Evolutionary conservation across 2,329 filamentous ascomycete species (phyloP).

Genomic region (Hypoxylon sp.): DNA sequence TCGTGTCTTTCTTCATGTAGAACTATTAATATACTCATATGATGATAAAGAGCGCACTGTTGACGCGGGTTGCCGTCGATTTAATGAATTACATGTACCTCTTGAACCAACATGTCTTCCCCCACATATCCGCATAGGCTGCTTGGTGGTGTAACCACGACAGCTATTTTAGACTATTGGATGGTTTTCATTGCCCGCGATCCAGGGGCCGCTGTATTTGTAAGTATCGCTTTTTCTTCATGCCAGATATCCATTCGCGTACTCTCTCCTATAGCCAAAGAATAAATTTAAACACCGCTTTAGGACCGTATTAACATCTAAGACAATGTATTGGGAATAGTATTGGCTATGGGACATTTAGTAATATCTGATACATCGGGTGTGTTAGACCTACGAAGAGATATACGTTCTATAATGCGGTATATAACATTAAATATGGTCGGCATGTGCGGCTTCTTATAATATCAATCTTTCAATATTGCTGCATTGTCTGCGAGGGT

Average conservation of each 20-base stretch:
- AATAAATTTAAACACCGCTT: background rate
- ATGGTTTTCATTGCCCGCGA: slow-evolving; percentile 42
- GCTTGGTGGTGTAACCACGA: slow-evolving; percentile 45
- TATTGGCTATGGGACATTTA: background rate
- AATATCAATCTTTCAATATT: background rate
- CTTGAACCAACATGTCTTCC: slow-evolving; percentile 53
- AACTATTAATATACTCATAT: slow-evolving; percentile 52
- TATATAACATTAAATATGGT: background rate
- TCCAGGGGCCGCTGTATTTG: slow-evolving; percentile 38
- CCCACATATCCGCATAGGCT: slow-evolving; percentile 43
- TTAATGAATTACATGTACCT: slow-evolving; percentile 51
- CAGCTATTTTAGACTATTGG: slow-evolving; percentile 50
- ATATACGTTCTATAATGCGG: background rate
- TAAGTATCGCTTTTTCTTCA: background rate
- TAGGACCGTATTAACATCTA: background rate
- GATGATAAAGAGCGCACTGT: slow-evolving; percentile 48
- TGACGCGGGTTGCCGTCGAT: slow-evolving; percentile 60
- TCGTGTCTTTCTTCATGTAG: slow-evolving; percentile 54
- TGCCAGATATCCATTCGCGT: background rate
- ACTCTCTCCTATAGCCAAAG: background rate
- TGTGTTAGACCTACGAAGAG: background rate
- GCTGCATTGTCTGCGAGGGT: slow-evolving; percentile 1
- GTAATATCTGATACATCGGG: background rate
- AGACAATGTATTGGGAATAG: background rate
- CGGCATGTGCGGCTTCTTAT: background rate